Base-by-base conservation (phyloP, 2,329 filamentous ascomycete species). In the Albophoma yamanashiensis region DNA sequence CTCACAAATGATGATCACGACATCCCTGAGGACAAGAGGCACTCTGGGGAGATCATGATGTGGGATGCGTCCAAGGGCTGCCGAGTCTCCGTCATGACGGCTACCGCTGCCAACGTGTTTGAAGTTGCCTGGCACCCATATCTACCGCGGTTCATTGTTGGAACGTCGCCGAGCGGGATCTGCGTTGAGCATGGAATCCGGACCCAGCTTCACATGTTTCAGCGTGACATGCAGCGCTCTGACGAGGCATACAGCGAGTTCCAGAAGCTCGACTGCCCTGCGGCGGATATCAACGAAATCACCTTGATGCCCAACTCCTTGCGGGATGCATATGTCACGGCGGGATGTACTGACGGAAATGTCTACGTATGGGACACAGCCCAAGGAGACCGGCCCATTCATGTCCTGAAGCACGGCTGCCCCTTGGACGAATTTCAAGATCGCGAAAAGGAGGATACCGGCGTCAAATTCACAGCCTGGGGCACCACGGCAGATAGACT, bases 391-490 rank as follows among this genome's bases (percentile, higher is more conserved):
- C 71, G 74, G 43, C 80, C 83, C 0, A 78, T 85, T 27, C 83
- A 86, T 65, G 70, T 79, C 2, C 73, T 88, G 0, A 64, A 72
- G 8, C 85, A 88, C 62, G 83, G 80, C 12, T 70, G 72, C 43
- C 76, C 73, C 0, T 63, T 76, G 2, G 74, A 77, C 15, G 72
- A 74, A 38, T 71, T 76, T 40, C 75, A 75, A 1, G 76, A 82
- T 43, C 71, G 79, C 15, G 82, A 84, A 60, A 71, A 74, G 11
- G 82, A 83, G 57, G 85, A 87, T 61, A 80, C 81, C 0, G 85
- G 85, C 2, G 82, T 87, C 50, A 87, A 86, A 66, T 87, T 88
- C 64, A 80, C 79, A 0, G 79, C 83, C 4, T 88, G 84, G 85
- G 84, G 82, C 1, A 77, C 74, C 20, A 81, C 79, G 0, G 69